A percentile compares a stretch with the other conserved stretches of the same genome.
Evolutionary conservation across 129 eudicot genomes (phyloP).

Genomic region (carrot (Daucus carota)): DH1_v3.0 NC_030381.2:56256001-56256500

Average conservation of each 20-base stretch:
- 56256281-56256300: not conserved
- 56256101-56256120: not conserved
- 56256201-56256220: not conserved
- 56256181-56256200: not conserved
- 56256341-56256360: too few species aligned
- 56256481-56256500: too few species aligned
- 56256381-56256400: too few species aligned
- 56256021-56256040: not conserved
- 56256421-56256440: too few species aligned
- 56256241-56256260: not conserved
- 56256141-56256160: not conserved
- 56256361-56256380: too few species aligned
- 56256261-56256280: not conserved
- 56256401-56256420: too few species aligned
- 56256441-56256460: too few species aligned
- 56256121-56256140: not conserved
- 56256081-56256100: not conserved
- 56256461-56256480: too few species aligned
- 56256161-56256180: not conserved
- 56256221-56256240: not conserved
- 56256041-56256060: conserved; percentile 3
- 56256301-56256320: too few species aligned
- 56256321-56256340: too few species aligned
- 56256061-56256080: not conserved
- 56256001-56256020: not conserved